A percentile compares a stretch with the other conserved stretches of the same genome.
Evolutionary conservation across 495 filamentous ascomycete species (phyloP).

Genomic region (Aspergillus hancockii): DNA sequence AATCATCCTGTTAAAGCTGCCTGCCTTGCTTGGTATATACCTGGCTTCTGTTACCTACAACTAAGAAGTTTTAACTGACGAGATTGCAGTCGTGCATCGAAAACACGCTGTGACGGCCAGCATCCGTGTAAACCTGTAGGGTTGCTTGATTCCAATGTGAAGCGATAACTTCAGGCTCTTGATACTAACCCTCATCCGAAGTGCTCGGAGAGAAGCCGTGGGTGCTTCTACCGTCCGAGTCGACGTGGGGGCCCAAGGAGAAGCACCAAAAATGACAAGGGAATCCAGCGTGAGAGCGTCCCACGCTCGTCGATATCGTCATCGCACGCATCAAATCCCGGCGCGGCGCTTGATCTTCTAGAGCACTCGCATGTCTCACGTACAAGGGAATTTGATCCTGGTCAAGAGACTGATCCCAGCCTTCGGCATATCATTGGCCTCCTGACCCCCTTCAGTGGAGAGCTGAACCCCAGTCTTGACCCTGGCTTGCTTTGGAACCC

Average conservation of each 20-base stretch:
- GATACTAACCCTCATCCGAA: constrained; percentile 8
- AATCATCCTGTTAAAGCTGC: constrained; percentile 29
- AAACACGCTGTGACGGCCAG: constrained; percentile 48
- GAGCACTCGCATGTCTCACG: not conserved
- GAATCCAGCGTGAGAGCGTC: not conserved
- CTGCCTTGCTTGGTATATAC: constrained; percentile 45
- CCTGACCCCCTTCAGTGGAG: constrained; percentile 6
- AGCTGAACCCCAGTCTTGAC: constrained; percentile 1
- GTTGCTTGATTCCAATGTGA: not conserved
- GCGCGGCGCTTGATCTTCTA: not conserved
- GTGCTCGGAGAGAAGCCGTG: constrained; percentile 39
- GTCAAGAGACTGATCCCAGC: not conserved
- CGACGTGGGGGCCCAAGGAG: constrained; percentile 41
- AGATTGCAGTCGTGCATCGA: constrained; percentile 37
- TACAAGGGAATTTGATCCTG: not conserved
- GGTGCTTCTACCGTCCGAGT: constrained; percentile 44
- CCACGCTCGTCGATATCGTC: not conserved
- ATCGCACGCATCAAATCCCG: not conserved
- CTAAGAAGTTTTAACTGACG: not conserved
- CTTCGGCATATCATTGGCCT: constrained; percentile 8
- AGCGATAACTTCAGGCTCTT: too few species aligned
- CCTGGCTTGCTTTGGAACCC: constrained; percentile 1
- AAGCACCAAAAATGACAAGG: constrained; percentile 2
- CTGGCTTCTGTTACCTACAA: not conserved
- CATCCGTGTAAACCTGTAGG: constrained; percentile 44